Percentiles rank a stretch among this genome's conserved stretches.
Conservation (phyloP, 176 grass and related monocot genomes). For the Avena insularis region DNA sequence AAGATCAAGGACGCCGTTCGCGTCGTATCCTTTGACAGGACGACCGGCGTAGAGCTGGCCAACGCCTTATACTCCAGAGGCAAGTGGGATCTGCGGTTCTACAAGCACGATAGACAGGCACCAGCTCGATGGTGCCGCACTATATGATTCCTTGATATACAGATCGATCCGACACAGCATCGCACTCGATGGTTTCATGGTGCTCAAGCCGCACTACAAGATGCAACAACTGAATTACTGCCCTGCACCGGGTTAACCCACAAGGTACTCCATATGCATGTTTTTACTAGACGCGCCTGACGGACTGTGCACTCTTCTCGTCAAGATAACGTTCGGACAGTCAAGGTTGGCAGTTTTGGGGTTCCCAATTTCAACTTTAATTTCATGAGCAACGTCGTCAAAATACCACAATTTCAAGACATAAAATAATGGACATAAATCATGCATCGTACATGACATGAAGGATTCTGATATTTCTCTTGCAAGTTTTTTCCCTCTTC, state of each 20-base stretch:
- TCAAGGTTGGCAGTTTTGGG: not conserved
- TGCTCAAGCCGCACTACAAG: not conserved
- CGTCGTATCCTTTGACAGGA: not conserved
- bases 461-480: too few relatives aligned
- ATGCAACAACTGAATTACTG: not conserved
- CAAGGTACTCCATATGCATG: not conserved
- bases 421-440: too few relatives aligned
- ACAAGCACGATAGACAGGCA: not conserved
- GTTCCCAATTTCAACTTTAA: not conserved
- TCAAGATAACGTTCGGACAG: not conserved
- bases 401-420: not conserved
- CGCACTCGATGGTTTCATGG: not conserved
- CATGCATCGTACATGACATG: too few relatives aligned
- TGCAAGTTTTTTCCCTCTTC: too few relatives aligned
- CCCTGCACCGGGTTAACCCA: too few relatives aligned
- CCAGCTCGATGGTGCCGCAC: not conserved
- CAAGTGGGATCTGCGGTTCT: not conserved
- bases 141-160: not conserved
- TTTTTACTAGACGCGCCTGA: not conserved
- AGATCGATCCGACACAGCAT: not conserved
- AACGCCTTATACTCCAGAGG: slow-evolving; percentile 8
- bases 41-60: not conserved
- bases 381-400: not conserved
- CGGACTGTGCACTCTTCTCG: not conserved
- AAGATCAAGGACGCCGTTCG: not conserved